Evolutionary conservation across 208 protist genomes (phyloP), one percentile per base, ranked within the genome.

Genomic region (Balamuthia mandrillaris): DNA sequence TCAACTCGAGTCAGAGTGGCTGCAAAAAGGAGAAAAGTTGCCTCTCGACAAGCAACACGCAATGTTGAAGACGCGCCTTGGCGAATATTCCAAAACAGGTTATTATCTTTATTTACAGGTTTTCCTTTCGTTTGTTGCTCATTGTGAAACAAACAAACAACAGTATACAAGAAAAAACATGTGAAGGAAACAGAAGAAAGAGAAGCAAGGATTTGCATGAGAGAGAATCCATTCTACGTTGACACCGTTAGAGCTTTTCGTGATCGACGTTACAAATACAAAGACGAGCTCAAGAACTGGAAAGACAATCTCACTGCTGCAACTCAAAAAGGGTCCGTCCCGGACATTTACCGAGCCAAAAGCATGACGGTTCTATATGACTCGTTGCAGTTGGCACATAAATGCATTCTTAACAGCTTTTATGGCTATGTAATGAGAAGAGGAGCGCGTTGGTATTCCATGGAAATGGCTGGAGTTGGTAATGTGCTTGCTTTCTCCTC

Each of bases 361-460:
- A 94, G 97, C 60, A 94, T 97, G 52, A 95, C 98, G 21, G 93
- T 99, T 5, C 94, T 99, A 47, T 99, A 99, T 92, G 98, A 99
- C 65, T 99, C 98, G 5, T 94, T 99, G 24, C 99, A 99, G 94
- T 93, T 99, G 16, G 98, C 98, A 21, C 98, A 99, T 91, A 99
- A 99, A 92, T 99, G 98, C 90, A 99, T 99, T 91, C 93, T 99
- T 24, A 99, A 99, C 94, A 99, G 97, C 21, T 99, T 99, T 91
- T 99, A 99, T 92, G 99, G 99, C 83, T 99, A 99, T 74, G 98
- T 99, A 51, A 99, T 99, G 98, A 95, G 98, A 29, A 96, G 95
- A 49, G 98, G 97, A 21, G 96, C 98, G 27, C 91, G 98, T 31
- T 99, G 99, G 99, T 98, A 97, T 81, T 98, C 95, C 31, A 99